A percentile compares a stretch with the other conserved stretches of the same genome.
Conservation (phyloP, 129 eudicot genomes). For the Kitagawia praeruptora region DNA sequence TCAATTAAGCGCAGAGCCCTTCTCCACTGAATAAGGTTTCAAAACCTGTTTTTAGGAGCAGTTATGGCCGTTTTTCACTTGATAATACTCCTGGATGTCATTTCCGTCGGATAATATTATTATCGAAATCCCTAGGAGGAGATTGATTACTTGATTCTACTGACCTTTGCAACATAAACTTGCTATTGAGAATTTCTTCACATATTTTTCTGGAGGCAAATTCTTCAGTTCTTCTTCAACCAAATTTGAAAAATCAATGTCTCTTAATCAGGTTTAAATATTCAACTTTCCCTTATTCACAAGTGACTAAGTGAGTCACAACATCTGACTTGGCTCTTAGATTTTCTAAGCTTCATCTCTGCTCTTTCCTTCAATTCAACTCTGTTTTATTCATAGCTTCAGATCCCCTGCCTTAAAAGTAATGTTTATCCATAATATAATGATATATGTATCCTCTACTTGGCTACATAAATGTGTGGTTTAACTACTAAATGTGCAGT, state of each 20-base stretch:
- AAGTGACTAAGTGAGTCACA: neutral
- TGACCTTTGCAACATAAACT: neutral
- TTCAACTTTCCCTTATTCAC: no score
- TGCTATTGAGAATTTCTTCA: neutral
- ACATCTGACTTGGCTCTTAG: neutral
- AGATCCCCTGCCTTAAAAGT: neutral
- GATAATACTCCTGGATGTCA: neutral
- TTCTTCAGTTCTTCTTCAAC: neutral
- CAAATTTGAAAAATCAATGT: no score
- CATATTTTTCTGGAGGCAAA: neutral
- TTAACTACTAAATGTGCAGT: no score
- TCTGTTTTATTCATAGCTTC: neutral
- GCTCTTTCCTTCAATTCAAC: neutral
- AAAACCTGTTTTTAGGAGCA: neutral
- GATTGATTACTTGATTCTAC: neutral
- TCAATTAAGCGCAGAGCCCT: neutral
- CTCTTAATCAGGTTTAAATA: neutral
- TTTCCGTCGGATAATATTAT: neutral
- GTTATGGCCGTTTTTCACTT: neutral
- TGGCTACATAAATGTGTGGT: no score
- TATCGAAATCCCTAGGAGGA: neutral
- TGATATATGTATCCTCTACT: no score
- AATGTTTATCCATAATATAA: neutral
- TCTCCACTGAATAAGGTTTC: neutral
- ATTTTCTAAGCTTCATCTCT: neutral